Evolutionary conservation across 352 stramenopile genomes (phyloP).

Genomic region (Blastocystis sp.): DNA sequence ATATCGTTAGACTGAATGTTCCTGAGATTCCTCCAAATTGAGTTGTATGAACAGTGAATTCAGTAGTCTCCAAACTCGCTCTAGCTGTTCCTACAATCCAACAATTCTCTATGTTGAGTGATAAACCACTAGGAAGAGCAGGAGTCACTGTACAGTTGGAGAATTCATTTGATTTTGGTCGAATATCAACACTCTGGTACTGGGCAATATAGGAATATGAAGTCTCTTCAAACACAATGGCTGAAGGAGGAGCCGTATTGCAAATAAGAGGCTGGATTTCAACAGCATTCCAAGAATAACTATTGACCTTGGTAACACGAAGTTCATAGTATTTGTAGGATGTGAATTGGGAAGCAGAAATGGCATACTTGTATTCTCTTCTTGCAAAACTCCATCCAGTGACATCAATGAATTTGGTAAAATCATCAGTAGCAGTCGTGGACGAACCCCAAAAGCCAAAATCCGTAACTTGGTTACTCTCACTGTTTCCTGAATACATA

Average conservation of each 20-base stretch:
- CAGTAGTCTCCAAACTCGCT: neutral
- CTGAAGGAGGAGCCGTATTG: neutral
- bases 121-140: neutral
- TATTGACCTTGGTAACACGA: neutral
- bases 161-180: neutral
- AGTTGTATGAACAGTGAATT: neutral
- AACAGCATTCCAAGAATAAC: neutral
- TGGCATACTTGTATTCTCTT: neutral
- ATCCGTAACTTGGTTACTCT: neutral
- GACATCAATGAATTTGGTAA: neutral
- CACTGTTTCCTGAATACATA: neutral
- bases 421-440: neutral
- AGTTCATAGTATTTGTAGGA: neutral
- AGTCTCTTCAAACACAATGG: neutral
- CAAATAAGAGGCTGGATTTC: conserved; percentile 26
- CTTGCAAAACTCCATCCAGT: neutral
- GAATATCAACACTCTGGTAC: neutral
- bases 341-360: neutral
- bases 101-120: neutral
- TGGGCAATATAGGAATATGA: neutral
- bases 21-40: neutral
- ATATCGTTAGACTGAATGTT: neutral
- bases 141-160: neutral
- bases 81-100: neutral
- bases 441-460: neutral